phyloP scores from a whole-genome alignment of 257 asterid species.

The Przewalskia tangutica region DNA sequence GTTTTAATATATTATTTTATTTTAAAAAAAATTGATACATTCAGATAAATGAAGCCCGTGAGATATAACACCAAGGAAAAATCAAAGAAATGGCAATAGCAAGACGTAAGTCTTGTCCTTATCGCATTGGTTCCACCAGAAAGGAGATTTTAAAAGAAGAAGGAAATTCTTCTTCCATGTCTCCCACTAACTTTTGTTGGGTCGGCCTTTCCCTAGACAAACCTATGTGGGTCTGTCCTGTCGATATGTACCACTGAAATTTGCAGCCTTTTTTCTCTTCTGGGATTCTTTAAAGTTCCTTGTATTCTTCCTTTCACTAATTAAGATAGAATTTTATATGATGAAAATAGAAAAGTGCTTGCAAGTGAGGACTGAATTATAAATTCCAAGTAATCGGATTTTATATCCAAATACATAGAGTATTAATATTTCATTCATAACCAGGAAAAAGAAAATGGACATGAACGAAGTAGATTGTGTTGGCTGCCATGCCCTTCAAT shows the following conservation, averaged over 20 bases:
- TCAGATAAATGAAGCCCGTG: too few species aligned
- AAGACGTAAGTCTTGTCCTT: constrained; percentile 12
- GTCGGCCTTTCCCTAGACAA: constrained; percentile 19
- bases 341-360: background rate
- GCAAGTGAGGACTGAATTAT: background rate
- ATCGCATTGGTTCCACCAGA: constrained; percentile 7
- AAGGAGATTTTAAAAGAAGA: background rate
- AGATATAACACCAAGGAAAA: background rate
- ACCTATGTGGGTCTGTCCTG: constrained; percentile 11
- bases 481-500: background rate
- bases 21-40: too few species aligned
- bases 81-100: background rate
- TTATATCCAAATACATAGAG: background rate
- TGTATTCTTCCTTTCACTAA: background rate
- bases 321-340: background rate
- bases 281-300: background rate
- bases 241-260: background rate
- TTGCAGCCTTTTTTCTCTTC: constrained; percentile 4
- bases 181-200: constrained; percentile 26
- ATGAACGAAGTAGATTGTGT: background rate
- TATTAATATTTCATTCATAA: background rate
- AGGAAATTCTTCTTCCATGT: constrained; percentile 6
- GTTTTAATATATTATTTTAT: too few species aligned
- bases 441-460: background rate
- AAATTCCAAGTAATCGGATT: background rate